Base-by-base conservation (phyloP, 2,329 filamentous ascomycete genomes). In the Chaetomium globosum region DNA sequence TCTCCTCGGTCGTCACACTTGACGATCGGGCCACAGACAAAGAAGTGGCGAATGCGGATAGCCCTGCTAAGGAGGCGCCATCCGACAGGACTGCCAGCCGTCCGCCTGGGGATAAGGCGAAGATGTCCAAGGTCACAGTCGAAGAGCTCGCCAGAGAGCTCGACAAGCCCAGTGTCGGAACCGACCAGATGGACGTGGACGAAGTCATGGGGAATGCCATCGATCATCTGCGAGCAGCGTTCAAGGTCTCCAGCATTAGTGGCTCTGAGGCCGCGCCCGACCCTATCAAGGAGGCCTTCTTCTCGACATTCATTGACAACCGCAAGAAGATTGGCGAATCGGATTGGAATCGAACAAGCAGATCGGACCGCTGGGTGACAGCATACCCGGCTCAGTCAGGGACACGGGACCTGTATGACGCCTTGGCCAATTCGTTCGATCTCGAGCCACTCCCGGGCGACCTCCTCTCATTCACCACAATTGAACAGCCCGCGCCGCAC, bases 171-270 rank as follows among this genome's bases (percentile, higher is more conserved):
- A 76, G 73, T 67, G 63, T 71, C 52, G 78, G 78, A 3, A 71
- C 85, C 0, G 82, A 92, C 39, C 95, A 99, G 74, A 93, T 99
- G 78, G 95, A 99, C 77, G 94, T 97, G 4, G 93, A 93, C 13
- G 95, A 99, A 77, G 94, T 97, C 54, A 93, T 97, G 80, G 92
- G 92, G 65, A 95, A 94, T 72, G 91, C 97, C 30, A 86, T 97
- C 65, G 93, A 94, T 73, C 90, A 95, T 59, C 82, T 97, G n/a
- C 91, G 95, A 73, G 93, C 91, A 60, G 93, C 94, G 2, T 93
- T 98, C 73, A 88, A 85, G 64, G 85, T 92, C 6, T 84, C 83
- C n/a, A 85, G 83, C 3, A 80, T 66, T 76, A 65, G 65, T 4
- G n/a, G 16, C 4, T 49, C 63, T 16, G 54, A 66, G 1, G 13